Evolutionary conservation across 208 protist genomes (phyloP).

Genomic region (Zelonia costaricensis): DNA sequence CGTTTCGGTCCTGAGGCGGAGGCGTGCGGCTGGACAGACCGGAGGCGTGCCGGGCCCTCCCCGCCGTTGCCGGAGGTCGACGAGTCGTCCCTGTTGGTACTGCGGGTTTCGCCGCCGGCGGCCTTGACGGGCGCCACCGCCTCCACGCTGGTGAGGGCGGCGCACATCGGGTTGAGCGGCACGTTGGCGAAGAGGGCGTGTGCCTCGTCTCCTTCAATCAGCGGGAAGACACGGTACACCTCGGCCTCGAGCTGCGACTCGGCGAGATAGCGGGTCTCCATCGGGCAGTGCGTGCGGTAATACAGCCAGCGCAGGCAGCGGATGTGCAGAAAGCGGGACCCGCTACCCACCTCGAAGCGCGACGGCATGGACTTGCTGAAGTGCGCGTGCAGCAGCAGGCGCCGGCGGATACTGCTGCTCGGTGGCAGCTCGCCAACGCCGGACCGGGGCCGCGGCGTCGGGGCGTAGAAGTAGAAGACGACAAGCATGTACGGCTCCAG

Average conservation of each 20-base stretch:
- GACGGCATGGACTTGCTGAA: constrained; percentile 35
- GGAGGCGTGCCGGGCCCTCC: too few species aligned
- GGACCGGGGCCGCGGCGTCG: constrained; percentile 26
- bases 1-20: too few species aligned
- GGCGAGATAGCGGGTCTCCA: constrained; percentile 45
- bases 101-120: not conserved
- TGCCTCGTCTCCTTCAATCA: constrained; percentile 33
- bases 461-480: constrained; percentile 64
- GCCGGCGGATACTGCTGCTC: constrained; percentile 54
- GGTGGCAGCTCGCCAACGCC: constrained; percentile 15
- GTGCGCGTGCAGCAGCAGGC: constrained; percentile 58
- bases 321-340: constrained; percentile 68
- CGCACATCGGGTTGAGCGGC: constrained; percentile 9
- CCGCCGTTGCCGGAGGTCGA: too few species aligned
- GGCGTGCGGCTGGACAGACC: too few species aligned
- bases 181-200: constrained; percentile 22
- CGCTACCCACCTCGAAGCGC: constrained; percentile 44
- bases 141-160: constrained; percentile 15
- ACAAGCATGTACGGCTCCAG: constrained; percentile 71
- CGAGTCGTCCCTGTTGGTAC: too few species aligned
- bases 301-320: constrained; percentile 54
- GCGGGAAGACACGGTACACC: constrained; percentile 72
- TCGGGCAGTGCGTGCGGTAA: constrained; percentile 49
- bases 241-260: constrained; percentile 68
- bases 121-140: not conserved